Evolutionary conservation across 2,329 filamentous ascomycete species (phyloP).

Genomic region (Pestalotiopsis sp.): DNA sequence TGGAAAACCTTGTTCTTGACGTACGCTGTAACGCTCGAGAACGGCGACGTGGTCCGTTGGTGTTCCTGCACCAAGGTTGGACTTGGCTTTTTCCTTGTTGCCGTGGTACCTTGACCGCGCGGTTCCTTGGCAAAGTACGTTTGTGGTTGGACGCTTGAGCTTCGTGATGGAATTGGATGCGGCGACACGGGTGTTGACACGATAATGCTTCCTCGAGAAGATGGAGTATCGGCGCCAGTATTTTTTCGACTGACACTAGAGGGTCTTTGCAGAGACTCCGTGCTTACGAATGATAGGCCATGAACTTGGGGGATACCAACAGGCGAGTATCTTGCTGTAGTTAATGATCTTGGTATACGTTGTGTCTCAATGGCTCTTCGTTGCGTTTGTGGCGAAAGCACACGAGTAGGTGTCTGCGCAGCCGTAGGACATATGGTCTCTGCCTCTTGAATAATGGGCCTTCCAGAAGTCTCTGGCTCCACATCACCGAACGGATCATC

Average conservation of each 20-base stretch:
- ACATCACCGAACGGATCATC: constrained; percentile 26
- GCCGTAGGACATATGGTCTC: constrained; percentile 21
- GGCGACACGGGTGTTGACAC: neutral
- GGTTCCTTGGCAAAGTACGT: neutral
- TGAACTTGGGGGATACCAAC: constrained; percentile 19
- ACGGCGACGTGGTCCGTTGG: neutral
- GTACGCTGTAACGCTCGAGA: constrained; percentile 14
- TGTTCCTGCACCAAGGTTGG: neutral
- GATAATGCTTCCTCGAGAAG: neutral
- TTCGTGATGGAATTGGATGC: neutral
- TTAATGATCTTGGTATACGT: constrained; percentile 1
- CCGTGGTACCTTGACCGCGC: neutral
- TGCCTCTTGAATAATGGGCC: constrained; percentile 1
- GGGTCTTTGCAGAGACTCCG: constrained; percentile 43
- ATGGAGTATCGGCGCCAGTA: neutral
- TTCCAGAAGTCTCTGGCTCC: neutral
- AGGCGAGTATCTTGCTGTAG: neutral
- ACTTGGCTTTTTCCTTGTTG: neutral
- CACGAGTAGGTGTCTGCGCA: neutral
- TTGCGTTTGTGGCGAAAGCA: constrained; percentile 5
- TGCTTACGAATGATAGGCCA: constrained; percentile 34
- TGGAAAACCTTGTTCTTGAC: constrained; percentile 20
- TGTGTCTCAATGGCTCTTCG: neutral
- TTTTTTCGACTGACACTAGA: constrained; percentile 22
- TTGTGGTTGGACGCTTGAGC: neutral